Evolutionary conservation across 2,329 filamentous ascomycete genomes (phyloP), one percentile per base, ranked within the genome.

Genomic region (Epichloe festucae): DNA sequence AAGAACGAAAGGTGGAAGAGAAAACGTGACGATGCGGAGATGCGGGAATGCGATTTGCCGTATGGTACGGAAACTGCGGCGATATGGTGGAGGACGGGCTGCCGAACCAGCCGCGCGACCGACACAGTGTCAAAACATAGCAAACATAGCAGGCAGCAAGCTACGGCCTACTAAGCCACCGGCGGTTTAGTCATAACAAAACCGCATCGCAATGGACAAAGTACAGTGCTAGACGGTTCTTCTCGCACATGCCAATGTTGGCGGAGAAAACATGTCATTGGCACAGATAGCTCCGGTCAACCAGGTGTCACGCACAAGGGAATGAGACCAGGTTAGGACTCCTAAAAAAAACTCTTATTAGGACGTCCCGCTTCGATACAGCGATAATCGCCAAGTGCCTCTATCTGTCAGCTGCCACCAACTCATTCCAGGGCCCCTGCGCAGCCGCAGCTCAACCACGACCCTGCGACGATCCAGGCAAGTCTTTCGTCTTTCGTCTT

Each of bases 61-160:
- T 8, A n/a, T 19, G 31, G 36, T 7, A 45, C 15, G 45, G 39
- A 44, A 48, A 42, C n/a, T 31, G 34, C 45, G 45, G 46, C 45
- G 27, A 10, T 10, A 10, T 10, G 7, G 34, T 3, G 39, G 31
- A 19, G 39, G 14, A 21, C n/a, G 31, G 36, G 36, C 34, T 41
- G 39, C 48, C 48, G 52, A 35, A 27, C 31, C 15, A 51, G 45
- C 48, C 52, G 48, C 48, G 23, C 40, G 35, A 48, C 38, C 35
- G 41, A 43, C 50, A 52, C 46, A 48, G 50, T 48, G 40, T 14
- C 41, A 43, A 31, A 35, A 34, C 10, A 34, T 48, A 6, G 6
- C 31, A 31, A 35, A 34, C 10, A 34, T 48, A 6, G 6, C 31
- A 19, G n/a, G n/a, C 14, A 46, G 31, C 17, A n/a, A 8, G 8